A percentile compares a stretch with the other conserved stretches of the same genome.
Evolutionary conservation across 768 basidiomycete genomes (phyloP).

Genomic region (Termitomyces sp.): DNA sequence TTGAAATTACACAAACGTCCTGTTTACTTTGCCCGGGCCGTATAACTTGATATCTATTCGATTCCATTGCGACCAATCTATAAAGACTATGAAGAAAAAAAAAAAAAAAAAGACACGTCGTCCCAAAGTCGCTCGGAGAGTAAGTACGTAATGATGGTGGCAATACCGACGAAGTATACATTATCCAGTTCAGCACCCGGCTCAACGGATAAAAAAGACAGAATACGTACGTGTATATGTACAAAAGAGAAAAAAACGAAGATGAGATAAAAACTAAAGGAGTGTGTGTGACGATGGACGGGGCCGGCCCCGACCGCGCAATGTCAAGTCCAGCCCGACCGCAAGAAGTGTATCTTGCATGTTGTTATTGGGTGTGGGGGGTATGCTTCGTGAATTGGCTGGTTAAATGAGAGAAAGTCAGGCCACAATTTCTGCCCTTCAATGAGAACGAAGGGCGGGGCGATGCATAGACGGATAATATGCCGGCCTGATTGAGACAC

Average conservation of each 20-base stretch:
- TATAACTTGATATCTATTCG: background rate
- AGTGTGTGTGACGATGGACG: background rate
- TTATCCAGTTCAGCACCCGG: background rate
- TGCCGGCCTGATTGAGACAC: background rate
- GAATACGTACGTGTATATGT: background rate
- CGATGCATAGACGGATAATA: no score
- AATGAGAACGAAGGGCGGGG: background rate
- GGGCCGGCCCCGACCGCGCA: background rate
- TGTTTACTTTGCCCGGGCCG: no score
- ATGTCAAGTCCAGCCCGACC: slow-evolving; percentile 5
- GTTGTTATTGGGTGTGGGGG: background rate
- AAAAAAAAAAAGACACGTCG: no score
- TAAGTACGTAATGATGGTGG: background rate
- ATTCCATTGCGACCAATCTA: background rate
- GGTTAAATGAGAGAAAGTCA: background rate
- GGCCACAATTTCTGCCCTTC: background rate
- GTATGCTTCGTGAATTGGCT: background rate
- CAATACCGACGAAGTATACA: background rate
- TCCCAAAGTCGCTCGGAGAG: background rate
- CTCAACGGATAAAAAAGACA: background rate
- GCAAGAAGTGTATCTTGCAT: background rate
- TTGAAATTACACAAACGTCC: no score
- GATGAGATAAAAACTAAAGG: background rate
- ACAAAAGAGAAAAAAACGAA: background rate
- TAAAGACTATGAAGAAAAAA: background rate